Evolutionary conservation across 768 basidiomycete genomes (phyloP).

Genomic region (Sporobolomyces pararoseus): DNA sequence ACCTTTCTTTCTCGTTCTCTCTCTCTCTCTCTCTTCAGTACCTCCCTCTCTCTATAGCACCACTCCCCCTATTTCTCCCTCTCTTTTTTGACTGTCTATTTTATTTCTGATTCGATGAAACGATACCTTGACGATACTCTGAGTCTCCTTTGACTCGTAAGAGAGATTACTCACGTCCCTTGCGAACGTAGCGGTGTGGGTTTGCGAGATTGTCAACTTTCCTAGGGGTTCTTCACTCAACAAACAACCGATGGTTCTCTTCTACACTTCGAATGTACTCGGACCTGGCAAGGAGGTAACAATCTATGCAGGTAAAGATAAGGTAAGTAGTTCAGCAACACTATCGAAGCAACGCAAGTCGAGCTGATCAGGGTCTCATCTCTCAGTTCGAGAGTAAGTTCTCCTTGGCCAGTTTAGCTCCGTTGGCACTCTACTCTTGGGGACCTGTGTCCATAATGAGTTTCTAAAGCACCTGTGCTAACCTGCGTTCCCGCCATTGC

Average conservation of each 20-base stretch:
- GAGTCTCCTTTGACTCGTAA: no score
- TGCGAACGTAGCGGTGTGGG: no score
- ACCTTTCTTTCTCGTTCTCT: background rate
- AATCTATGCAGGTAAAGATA: conserved; percentile 66
- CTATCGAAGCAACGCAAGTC: no score
- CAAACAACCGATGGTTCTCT: conserved; percentile 57
- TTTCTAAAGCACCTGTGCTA: no score
- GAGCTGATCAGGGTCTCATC: no score
- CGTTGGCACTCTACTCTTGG: no score
- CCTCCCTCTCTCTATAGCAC: background rate
- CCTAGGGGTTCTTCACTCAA: background rate
- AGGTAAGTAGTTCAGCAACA: conserved; percentile 59
- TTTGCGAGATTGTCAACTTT: background rate
- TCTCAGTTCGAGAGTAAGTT: conserved; percentile 32
- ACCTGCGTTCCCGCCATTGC: background rate
- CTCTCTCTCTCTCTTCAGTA: background rate
- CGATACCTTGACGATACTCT: background rate
- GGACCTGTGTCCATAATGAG: no score
- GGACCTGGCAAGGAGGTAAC: conserved; percentile 7
- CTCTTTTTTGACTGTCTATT: background rate
- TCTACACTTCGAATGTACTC: conserved; percentile 57
- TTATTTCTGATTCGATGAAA: conserved; percentile 9
- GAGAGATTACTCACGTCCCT: background rate
- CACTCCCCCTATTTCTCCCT: background rate
- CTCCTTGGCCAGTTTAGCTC: background rate